Evolutionary conservation across 179 eudicot species (phyloP).

Genomic region (Sideroxylon spinosum): DNA sequence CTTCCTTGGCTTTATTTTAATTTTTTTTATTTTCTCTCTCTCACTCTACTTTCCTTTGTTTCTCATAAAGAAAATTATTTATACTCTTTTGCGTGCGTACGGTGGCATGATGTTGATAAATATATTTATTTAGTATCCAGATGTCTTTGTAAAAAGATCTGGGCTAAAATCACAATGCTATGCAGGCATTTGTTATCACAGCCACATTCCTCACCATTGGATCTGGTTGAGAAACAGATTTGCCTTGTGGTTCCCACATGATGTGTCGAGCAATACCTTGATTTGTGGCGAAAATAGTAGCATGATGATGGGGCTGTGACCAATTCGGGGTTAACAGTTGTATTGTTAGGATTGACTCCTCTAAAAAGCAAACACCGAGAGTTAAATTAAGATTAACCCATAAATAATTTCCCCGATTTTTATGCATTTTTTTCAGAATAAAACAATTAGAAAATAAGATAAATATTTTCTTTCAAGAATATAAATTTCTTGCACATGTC

Average conservation of each 20-base stretch:
- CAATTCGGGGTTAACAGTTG: not conserved
- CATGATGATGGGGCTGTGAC: not conserved
- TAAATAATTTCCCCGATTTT: too few relatives aligned
- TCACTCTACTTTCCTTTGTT: not conserved
- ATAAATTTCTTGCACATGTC: too few relatives aligned
- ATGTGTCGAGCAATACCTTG: constrained; percentile 26
- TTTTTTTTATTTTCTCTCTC: not conserved
- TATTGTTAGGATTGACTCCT: not conserved
- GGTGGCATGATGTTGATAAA: constrained; percentile 23
- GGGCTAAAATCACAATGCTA: constrained; percentile 8
- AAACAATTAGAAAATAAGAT: too few relatives aligned
- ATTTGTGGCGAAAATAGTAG: not conserved
- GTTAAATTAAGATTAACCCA: too few relatives aligned
- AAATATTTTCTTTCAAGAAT: too few relatives aligned
- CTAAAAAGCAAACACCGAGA: too few relatives aligned
- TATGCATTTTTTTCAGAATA: too few relatives aligned
- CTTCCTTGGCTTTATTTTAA: not conserved
- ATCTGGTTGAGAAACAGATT: not conserved
- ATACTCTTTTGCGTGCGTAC: not conserved
- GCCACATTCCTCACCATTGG: constrained; percentile 13
- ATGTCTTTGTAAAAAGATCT: constrained; percentile 6
- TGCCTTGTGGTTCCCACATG: not conserved
- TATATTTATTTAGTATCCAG: constrained; percentile 7
- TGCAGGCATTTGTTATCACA: constrained; percentile 19
- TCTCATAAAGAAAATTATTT: not conserved